Conservation (phyloP, 1,139 yeast genomes). For the Candida sp. region DNA sequence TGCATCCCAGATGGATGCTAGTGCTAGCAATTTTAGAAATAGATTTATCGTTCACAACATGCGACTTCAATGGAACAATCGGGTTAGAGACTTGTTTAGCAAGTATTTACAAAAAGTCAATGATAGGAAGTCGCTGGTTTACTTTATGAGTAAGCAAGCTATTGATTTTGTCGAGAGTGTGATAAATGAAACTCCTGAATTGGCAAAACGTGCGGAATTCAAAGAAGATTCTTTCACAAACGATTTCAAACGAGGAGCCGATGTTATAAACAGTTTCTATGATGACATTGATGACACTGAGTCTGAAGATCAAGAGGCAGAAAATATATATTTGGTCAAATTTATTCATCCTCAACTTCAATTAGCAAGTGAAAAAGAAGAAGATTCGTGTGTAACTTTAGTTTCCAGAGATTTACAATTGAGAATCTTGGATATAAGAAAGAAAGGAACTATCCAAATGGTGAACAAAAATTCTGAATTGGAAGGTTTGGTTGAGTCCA, state of each 20-base stretch:
- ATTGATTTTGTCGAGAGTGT: slow-evolving; percentile 55
- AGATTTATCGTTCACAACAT: slow-evolving; percentile 77
- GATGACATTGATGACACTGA: slow-evolving; percentile 23
- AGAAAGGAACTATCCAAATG: slow-evolving; percentile 42
- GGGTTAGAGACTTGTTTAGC: slow-evolving; percentile 57
- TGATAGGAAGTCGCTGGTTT: slow-evolving; percentile 53
- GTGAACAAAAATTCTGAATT: slow-evolving; percentile 34
- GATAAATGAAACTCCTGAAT: slow-evolving; percentile 17
- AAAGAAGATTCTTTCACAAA: slow-evolving; percentile 11
- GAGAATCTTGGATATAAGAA: slow-evolving; percentile 58
- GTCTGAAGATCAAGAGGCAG: slow-evolving; percentile 28
- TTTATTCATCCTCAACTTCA: slow-evolving; percentile 46
- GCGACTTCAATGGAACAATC: slow-evolving; percentile 76
- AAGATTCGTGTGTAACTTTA: slow-evolving; percentile 42
- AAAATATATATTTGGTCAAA: slow-evolving; percentile 36
- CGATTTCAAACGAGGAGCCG: slow-evolving; percentile 23
- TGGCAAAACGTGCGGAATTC: slow-evolving; percentile 11
- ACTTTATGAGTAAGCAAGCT: slow-evolving; percentile 69
- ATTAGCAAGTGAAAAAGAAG: slow-evolving; percentile 29
- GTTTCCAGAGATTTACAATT: slow-evolving; percentile 72
- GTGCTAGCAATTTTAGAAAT: slow-evolving; percentile 54
- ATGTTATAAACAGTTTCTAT: slow-evolving; percentile 31
- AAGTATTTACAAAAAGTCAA: slow-evolving; percentile 61
- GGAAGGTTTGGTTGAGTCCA: slow-evolving; percentile 57
- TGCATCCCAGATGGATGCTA: slow-evolving; percentile 22